phyloP scores from a whole-genome alignment of 371 early-diverging fungal species.

The Mucor indicus region DNA sequence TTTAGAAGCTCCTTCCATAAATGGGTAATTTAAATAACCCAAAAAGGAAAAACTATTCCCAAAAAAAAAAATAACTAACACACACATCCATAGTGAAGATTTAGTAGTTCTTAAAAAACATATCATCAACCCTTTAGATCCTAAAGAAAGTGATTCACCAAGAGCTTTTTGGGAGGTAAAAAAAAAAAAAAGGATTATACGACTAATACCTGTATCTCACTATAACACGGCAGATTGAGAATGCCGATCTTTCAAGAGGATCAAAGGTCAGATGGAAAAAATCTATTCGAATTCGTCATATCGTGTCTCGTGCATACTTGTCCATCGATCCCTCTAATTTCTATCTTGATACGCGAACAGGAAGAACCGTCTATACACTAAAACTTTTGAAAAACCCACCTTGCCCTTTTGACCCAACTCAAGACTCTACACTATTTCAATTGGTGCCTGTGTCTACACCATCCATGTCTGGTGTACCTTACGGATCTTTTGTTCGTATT shows the following conservation, averaged over 20 bases:
- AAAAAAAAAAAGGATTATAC: neutral
- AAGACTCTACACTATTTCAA: constrained; percentile 40
- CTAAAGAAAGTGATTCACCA: constrained; percentile 50
- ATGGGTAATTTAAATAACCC: constrained; percentile 26
- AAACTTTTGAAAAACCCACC: constrained; percentile 27
- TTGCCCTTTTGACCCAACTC: constrained; percentile 4
- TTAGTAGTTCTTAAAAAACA: constrained; percentile 31
- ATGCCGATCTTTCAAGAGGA: constrained; percentile 26
- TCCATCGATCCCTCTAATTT: constrained; percentile 42
- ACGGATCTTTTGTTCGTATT: constrained; percentile 43
- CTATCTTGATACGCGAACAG: constrained; percentile 32
- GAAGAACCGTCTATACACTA: constrained; percentile 33
- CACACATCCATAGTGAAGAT: neutral
- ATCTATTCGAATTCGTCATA: constrained; percentile 46
- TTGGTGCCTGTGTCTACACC: constrained; percentile 31
- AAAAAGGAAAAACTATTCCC: too few species aligned
- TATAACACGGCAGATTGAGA: constrained; percentile 26
- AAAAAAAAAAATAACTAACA: too few species aligned
- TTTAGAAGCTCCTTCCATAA: constrained; percentile 24
- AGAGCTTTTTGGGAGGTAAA: constrained; percentile 54
- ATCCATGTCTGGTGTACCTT: constrained; percentile 13
- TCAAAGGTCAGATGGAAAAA: constrained; percentile 42
- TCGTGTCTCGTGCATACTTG: constrained; percentile 42
- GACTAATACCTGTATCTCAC: neutral
- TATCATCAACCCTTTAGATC: constrained; percentile 55